Evolutionary conservation across 352 stramenopile species (phyloP).

Genomic region (Elongisporangium undulatum): DNA sequence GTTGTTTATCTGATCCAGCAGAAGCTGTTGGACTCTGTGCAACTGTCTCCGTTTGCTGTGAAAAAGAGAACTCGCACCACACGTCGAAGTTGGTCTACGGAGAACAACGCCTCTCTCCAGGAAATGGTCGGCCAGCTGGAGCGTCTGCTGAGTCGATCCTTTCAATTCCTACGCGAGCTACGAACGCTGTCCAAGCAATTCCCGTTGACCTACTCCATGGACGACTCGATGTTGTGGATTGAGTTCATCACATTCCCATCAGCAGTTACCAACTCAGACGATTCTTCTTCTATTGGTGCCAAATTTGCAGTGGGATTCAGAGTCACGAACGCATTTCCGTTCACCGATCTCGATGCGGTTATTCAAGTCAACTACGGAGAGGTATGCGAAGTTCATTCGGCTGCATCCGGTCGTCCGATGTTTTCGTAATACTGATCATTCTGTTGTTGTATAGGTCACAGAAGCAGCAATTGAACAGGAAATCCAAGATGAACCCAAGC

Average conservation of each 20-base stretch:
- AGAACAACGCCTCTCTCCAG: conserved; percentile 17
- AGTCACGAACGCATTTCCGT: conserved; percentile 45
- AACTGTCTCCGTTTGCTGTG: conserved; percentile 18
- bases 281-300: conserved; percentile 8
- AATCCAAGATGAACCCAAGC: conserved; percentile 33
- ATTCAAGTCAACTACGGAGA: conserved; percentile 41
- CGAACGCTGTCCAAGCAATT: conserved; percentile 53
- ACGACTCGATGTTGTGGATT: conserved; percentile 45
- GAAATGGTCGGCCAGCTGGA: conserved; percentile 45
- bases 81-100: conserved; percentile 20
- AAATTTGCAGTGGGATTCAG: conserved; percentile 57
- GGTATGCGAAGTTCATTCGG: conserved; percentile 23
- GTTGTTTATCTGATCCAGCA: conserved; percentile 43
- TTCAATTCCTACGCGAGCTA: conserved; percentile 52
- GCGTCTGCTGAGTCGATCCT: conserved; percentile 42
- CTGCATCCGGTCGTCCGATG: not conserved
- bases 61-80: conserved; percentile 14
- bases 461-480: conserved; percentile 36
- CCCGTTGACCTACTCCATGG: conserved; percentile 34
- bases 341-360: conserved; percentile 35
- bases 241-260: conserved; percentile 65
- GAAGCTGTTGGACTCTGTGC: conserved; percentile 38
- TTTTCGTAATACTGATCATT: not conserved
- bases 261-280: conserved; percentile 7
- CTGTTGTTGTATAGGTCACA: conserved; percentile 35